Conservation (phyloP, 2,329 filamentous ascomycete species). For the Alternaria metachromatica region DNA sequence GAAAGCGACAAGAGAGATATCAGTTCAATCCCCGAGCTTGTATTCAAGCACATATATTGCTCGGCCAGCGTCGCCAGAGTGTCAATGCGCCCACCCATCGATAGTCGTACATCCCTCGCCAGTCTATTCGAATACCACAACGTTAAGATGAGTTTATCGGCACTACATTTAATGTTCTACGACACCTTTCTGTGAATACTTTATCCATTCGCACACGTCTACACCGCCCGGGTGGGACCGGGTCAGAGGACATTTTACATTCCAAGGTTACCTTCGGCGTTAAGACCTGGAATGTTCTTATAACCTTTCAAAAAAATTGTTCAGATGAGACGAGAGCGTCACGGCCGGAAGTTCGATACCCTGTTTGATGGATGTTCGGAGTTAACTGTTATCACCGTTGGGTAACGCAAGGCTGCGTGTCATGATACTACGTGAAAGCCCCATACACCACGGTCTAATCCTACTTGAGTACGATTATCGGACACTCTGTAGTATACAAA, state of each 20-base stretch:
- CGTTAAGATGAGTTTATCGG: not conserved
- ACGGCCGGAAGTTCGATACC: not conserved
- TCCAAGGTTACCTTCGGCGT: not conserved
- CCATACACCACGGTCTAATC: not conserved
- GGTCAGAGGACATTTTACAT: not conserved
- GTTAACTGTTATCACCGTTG: conserved; percentile 1
- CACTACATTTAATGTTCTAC: not conserved
- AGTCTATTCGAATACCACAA: not conserved
- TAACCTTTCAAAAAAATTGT: not conserved
- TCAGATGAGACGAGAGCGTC: not conserved
- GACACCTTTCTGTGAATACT: not conserved
- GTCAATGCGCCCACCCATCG: conserved; percentile 9
- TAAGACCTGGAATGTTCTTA: not conserved
- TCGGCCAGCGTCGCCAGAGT: conserved; percentile 12
- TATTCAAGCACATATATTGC: conserved; percentile 5
- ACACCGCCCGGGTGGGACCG: not conserved
- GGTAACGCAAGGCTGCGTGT: not conserved
- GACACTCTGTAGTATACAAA: not conserved
- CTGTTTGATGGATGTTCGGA: not conserved
- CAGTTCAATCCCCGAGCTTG: conserved; percentile 4
- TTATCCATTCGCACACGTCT: not conserved
- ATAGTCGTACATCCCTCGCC: conserved; percentile 2
- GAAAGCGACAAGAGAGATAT: conserved; percentile 7
- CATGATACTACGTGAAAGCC: not conserved
- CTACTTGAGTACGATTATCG: not conserved